Evolutionary conservation across 306 rosid genomes (phyloP).

Genomic region (Dryas drummondii): DNA sequence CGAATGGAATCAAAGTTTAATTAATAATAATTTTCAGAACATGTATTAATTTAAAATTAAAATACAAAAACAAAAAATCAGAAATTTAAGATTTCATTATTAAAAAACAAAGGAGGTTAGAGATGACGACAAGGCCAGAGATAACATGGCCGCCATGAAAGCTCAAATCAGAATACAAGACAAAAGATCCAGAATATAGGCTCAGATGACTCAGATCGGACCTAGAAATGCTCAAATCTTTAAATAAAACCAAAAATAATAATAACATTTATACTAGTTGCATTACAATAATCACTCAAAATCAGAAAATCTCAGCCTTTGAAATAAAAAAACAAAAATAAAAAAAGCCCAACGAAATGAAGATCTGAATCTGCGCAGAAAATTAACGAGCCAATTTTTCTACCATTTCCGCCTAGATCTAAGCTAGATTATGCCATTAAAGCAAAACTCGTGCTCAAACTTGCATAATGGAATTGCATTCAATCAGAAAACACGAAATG

Average conservation of each 20-base stretch:
- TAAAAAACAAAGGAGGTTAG: not conserved
- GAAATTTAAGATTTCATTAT: not conserved
- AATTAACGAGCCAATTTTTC: not conserved
- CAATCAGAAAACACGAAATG: constrained; percentile 7
- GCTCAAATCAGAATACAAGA: not conserved
- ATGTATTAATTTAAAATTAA: not conserved
- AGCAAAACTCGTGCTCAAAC: not conserved
- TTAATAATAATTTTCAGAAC: no score
- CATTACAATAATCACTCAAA: constrained; percentile 2
- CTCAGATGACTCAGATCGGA: constrained; percentile 1
- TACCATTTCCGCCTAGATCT: constrained; percentile 8
- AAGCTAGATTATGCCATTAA: not conserved
- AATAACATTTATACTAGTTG: no score
- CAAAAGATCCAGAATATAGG: not conserved
- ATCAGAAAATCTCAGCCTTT: not conserved
- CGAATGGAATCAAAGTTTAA: not conserved
- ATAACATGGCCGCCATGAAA: not conserved
- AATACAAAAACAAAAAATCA: not conserved
- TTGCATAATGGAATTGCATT: not conserved
- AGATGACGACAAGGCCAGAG: not conserved
- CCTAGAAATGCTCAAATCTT: not conserved
- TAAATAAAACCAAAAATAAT: not conserved
- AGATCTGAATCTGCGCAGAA: not conserved
- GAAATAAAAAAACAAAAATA: not conserved
- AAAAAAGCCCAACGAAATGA: not conserved